Evolutionary conservation across 371 early-diverging fungal species (phyloP), one percentile per base, ranked within the genome.

Genomic region (Syncephalastrum contaminatum): DNA sequence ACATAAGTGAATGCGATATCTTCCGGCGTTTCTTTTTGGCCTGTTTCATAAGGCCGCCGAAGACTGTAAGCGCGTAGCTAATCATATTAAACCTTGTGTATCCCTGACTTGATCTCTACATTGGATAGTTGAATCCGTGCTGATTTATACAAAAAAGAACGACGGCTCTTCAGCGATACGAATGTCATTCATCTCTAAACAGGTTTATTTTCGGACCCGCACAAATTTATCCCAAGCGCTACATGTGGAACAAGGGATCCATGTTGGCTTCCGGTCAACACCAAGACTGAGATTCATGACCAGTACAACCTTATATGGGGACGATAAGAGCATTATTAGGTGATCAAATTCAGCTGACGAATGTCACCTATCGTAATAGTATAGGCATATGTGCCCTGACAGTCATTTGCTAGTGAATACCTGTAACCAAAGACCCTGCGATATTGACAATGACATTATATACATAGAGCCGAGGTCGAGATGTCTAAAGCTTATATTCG

Each of bases 101-200:
- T n/a, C n/a, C n/a, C n/a, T n/a, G n/a, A n/a, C n/a, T n/a, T n/a
- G n/a, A n/a, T n/a, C n/a, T n/a, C n/a, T n/a, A n/a, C n/a, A n/a
- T n/a, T n/a, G n/a, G n/a, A 4, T 49, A 63, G 63, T 63, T 16
- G 47, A 50, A 43, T 27, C 25, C 56, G 48, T 19, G 74, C 70
- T 12, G 66, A 68, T 52, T 42, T 14, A 72, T 77, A n/a, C 78
- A 70, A 16, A 70, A 72, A 54, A 67, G 67, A 19, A 63, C 68
- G 6, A 41, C 41, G 13, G 13, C 36, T 74, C 21, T 47, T 70
- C 20, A 48, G 60, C 45, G 65, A 65, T 48, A 54, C 59, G 50
- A 16, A 51, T 12, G 65, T 41, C 42, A 62, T 62, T 19, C 69
- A 69, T 42, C 27, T 43, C 25, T 48, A 65, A 41, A 49, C 58